Base-by-base conservation (phyloP, 768 basidiomycete species). In the Hortiboletus campestris region DNA sequence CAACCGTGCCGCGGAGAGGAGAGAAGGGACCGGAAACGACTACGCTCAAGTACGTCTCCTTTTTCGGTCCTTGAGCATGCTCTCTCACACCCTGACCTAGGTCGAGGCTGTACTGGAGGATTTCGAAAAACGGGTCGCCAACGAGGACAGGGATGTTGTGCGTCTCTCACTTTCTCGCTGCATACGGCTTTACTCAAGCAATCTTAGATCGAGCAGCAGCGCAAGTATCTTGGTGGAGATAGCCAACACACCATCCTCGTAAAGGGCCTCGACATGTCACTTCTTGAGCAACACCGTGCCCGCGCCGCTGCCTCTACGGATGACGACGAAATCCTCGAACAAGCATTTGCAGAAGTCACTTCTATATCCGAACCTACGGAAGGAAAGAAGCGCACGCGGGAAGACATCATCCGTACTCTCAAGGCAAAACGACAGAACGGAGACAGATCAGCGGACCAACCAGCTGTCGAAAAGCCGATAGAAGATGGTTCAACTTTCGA, bases 211-310 rank as follows among this genome's bases (percentile, higher is more conserved):
- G 89, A 91, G 51, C 79, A 84, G 51, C 82, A 91, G 65, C 78
- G 93, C 35, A 78, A 77, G 53, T 91, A 89, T 67, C 81, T 94
- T 6, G 92, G 92, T 17, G 91, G 92, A 36, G 91, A 96, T 68
- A 83, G 85, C 40, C 80, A 89, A 55, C 93, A 95, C 67, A 85
- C 91, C 12, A 81, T 94, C 53, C 82, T 94, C 12, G 91, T 94
- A 40, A 96, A 94, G 66, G 92, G 92, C 28, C 84, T 98, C 44
- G 95, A 98, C 67, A 80, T 88, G 60, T 88, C 91, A 0, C 80
- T 97, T 8, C 77, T 97, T 16, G 89, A 92, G 64, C 89, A 92
- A 62, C 85, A 89, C 59, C 93, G 86, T 71, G 86, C 88, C 4
- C 84, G 86, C 38, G 76, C 75, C 2, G 74, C 77, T 3, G 70